phyloP scores from a whole-genome alignment of 2,329 filamentous ascomycete species.

The Zymoseptoria ardabiliae region DNA sequence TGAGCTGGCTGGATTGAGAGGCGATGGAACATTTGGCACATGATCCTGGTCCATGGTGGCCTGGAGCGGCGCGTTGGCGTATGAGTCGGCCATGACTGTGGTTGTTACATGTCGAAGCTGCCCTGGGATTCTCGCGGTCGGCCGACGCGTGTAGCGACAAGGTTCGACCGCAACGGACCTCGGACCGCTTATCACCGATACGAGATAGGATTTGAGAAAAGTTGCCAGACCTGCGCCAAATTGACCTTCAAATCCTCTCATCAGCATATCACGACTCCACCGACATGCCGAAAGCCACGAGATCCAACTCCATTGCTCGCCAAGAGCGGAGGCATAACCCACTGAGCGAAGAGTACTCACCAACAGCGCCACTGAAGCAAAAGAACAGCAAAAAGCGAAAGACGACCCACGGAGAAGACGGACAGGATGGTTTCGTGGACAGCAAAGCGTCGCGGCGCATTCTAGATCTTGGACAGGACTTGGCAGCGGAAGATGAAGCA shows the following conservation, averaged over 20 bases:
- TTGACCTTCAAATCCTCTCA: not conserved
- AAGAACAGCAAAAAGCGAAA: slow-evolving; percentile 58
- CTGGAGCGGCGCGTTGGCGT: slow-evolving; percentile 8
- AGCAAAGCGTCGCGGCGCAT: slow-evolving; percentile 84
- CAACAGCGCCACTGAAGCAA: slow-evolving; percentile 57
- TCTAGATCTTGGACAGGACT: slow-evolving; percentile 77
- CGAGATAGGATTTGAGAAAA: not conserved
- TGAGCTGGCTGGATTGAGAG: slow-evolving; percentile 57
- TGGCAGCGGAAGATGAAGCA: slow-evolving; percentile 71
- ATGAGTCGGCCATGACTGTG: not conserved
- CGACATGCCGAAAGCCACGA: slow-evolving; percentile 71
- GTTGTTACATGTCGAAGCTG: not conserved
- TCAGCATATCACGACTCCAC: slow-evolving; percentile 8
- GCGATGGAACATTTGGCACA: slow-evolving; percentile 63
- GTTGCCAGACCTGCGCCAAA: not conserved
- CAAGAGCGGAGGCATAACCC: slow-evolving; percentile 74
- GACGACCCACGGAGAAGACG: slow-evolving; percentile 49
- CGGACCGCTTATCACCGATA: slow-evolving; percentile 1
- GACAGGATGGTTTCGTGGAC: slow-evolving; percentile 65
- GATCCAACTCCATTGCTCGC: slow-evolving; percentile 44
- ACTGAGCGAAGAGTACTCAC: slow-evolving; percentile 80
- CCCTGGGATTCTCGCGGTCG: not conserved
- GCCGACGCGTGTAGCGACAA: not conserved
- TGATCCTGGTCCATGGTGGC: slow-evolving; percentile 35
- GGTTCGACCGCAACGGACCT: not conserved